Conservation (phyloP, 495 filamentous ascomycete species). For the Xylaria bambusicola region DNA sequence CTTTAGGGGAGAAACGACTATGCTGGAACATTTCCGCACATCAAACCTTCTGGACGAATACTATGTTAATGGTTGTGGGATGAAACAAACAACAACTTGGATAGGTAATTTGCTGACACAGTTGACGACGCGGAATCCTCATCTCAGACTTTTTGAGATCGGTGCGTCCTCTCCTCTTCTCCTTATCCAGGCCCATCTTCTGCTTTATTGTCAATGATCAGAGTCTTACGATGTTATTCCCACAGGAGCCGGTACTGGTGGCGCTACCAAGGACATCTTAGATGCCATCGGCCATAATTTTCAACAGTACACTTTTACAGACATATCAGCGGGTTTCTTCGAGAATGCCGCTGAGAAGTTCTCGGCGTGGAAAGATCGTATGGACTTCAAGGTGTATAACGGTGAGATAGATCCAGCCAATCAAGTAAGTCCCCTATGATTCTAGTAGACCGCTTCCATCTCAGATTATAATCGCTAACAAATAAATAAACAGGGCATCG, state of each 20-base stretch:
- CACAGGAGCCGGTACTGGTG: conserved; percentile 49
- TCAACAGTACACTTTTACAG: conserved; percentile 46
- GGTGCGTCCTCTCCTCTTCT: conserved; percentile 27
- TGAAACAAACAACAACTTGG: conserved; percentile 1
- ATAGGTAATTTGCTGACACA: conserved; percentile 23
- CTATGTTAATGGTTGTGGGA: conserved; percentile 27
- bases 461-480: too few relatives aligned
- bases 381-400: conserved; percentile 40
- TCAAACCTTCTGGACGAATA: conserved; percentile 32
- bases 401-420: conserved; percentile 38
- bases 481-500: too few relatives aligned
- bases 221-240: conserved; percentile 25
- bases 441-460: too few relatives aligned
- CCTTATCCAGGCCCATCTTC: too few relatives aligned
- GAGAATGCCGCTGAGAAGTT: conserved; percentile 39
- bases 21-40: conserved; percentile 39
- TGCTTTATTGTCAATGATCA: neutral
- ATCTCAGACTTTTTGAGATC: conserved; percentile 33
- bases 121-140: conserved; percentile 42
- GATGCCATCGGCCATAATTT: conserved; percentile 18
- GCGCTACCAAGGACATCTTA: conserved; percentile 40
- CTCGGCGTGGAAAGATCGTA: conserved; percentile 15
- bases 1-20: conserved; percentile 33
- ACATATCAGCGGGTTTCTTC: conserved; percentile 48
- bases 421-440: too few relatives aligned